Base-by-base conservation (phyloP, 495 filamentous ascomycete genomes). In the Aspergillus ellipticus region DNA sequence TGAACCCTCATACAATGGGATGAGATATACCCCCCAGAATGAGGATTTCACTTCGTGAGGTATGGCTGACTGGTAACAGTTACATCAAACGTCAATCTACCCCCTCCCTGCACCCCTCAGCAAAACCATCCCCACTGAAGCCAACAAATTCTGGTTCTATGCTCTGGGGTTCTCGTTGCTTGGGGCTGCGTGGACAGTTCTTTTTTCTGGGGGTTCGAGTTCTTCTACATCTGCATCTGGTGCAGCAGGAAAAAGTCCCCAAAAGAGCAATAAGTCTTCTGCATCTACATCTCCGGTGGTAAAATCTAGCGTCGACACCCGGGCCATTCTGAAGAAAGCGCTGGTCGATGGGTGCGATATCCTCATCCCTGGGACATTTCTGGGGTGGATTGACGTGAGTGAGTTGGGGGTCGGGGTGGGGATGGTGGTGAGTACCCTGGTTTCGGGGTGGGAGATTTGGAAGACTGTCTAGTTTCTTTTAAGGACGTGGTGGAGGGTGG, bases 131-230 rank as follows among this genome's bases (percentile, higher is more conserved):
- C 59, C 69, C 43, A 49, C 78, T n/a, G 82, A 88, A 59, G 83
- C 75, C 3, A 83, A 86, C 64, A 73, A 79, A 51, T 85, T 86
- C 62, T 89, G 85, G 85, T 81, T 87, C 51, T 82, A 83, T 53
- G 75, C 77, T 0, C 61, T 89, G 4, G 64, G 53, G 7, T 56
- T 77, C 26, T 74, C 73, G 3, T 6, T 77, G 7, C 21, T 60
- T 0, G 68, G 70, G 7, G 50, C 59, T 70, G 2, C 67, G 63
- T 51, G 49, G 46, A 0, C 55, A 74, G 11, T 52, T 70, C 4
- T 65, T 64, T 43, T 37, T 47, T 22, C 10, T 33, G 5, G 3
- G 2, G 3, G 2, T 9, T 35, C 6, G 2, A 11, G 2, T 9
- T 35, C 41, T 16, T 15, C 48, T 4, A 26, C 42, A 2, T 19